Conservation (phyloP, 805 yeast genomes). For the Lachancea sp. region DNA sequence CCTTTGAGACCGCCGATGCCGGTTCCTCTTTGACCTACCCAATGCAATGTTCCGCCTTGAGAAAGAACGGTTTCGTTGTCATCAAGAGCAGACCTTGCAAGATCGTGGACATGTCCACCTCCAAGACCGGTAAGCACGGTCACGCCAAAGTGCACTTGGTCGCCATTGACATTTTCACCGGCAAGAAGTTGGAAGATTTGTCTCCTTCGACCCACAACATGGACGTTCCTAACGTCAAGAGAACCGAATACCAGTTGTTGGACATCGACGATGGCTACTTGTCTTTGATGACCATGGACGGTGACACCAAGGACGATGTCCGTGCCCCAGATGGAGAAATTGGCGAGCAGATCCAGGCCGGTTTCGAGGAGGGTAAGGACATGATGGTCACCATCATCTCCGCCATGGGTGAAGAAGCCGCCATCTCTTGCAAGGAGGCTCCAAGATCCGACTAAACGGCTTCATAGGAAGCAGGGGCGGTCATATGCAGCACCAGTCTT, state of each 20-base stretch:
- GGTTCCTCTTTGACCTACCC: constrained; percentile 99
- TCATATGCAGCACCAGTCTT: constrained; percentile 6
- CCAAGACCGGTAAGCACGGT: constrained; percentile 99
- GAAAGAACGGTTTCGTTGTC: constrained; percentile 99
- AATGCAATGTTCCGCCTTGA: constrained; percentile 98
- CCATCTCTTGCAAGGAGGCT: constrained; percentile 97
- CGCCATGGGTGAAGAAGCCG: constrained; percentile 99
- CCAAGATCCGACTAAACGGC: constrained; percentile 51
- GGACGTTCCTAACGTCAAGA: constrained; percentile 97
- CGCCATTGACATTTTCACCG: constrained; percentile 97
- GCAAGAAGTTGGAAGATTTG: constrained; percentile 98
- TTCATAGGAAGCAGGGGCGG: constrained; percentile 1
- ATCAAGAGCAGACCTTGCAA: constrained; percentile 99
- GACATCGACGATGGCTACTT: constrained; percentile 98
- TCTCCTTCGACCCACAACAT: constrained; percentile 99
- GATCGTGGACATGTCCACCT: constrained; percentile 99
- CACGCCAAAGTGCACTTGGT: constrained; percentile 99
- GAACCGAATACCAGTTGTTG: constrained; percentile 94
- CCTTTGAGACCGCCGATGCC: constrained; percentile 96
- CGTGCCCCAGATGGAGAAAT: constrained; percentile 96
- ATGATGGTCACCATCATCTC: constrained; percentile 92
- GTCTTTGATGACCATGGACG: constrained; percentile 92
- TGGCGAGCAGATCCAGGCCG: constrained; percentile 87
- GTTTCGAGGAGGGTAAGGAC: constrained; percentile 98
- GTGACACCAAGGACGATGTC: constrained; percentile 99